Evolutionary conservation across 2,329 filamentous ascomycete species (phyloP), one percentile per base, ranked within the genome.

Genomic region (Fusarium sp.): DNA sequence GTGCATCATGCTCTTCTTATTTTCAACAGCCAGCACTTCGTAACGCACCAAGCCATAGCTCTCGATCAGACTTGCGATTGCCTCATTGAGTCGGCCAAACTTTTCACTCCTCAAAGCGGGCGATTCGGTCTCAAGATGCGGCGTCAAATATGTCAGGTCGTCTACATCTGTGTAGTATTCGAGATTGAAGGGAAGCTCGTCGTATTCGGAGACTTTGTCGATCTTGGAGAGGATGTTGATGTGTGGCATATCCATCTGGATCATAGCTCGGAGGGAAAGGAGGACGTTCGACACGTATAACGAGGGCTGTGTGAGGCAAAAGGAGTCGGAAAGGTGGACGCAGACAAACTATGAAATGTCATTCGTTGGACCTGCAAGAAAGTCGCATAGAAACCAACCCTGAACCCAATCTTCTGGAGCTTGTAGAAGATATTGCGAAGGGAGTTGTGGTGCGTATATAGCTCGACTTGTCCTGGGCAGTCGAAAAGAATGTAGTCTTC

Each of bases 101-200:
- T 96, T 97, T 17, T 85, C 82, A 66, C 85, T 88, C 7, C 84
- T 83, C 73, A 89, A 77, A 6, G 82, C 84, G 0, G 91, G 87
- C 2, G 89, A 89, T 75, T 99, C 95, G 21, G 85, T 83, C 68
- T 93, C 88, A 37, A 99, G 85, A 57, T 88, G 83, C 2, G 93
- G 92, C 1, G 95, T 84, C 11, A 99, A 82, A 67, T 97, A 92
- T 19, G 86, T 86, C 4, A 99, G 84, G 70, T 97, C 93, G 76
- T 99, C 93, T 8, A 98, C 94, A 75, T 99, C 94, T 59, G 95
- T 98, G 75, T 98, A 99, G 76, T 89, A 99, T 65, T 97, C 93
- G 57, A 99, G 87, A 70, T 97, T 97, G 81, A 99, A 97, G 0
- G 93, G 92, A 0, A 99, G 82, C 23, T 91, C 86, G 42, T 92